These are phyloP conservation scores for Pogostemon cablin DNA, from an alignment of 257 asterid genomes.

Conservation along the genomic window DNA sequence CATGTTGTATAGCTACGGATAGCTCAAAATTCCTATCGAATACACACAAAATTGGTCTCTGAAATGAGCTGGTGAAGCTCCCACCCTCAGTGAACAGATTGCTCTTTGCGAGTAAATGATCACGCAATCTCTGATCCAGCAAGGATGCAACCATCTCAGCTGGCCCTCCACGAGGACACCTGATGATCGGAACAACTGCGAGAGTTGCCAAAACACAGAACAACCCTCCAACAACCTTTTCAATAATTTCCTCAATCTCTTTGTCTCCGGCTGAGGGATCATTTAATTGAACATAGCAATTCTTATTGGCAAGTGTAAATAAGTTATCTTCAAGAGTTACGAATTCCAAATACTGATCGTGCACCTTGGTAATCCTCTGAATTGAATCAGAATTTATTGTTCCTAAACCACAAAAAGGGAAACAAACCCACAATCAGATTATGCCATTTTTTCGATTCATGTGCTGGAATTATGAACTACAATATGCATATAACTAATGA, in stretches of 20 bases:
- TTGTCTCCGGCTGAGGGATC: conserved; percentile 97
- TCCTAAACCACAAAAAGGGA: conserved; percentile 47
- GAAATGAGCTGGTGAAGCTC: conserved; percentile 73
- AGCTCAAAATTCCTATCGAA: conserved; percentile 94
- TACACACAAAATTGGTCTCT: conserved; percentile 92
- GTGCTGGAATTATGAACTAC: conserved; percentile 7
- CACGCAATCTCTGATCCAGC: conserved; percentile 87
- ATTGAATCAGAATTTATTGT: conserved; percentile 78
- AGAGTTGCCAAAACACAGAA: conserved; percentile 97
- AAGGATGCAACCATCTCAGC: conserved; percentile 95
- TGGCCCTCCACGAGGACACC: conserved; percentile 98
- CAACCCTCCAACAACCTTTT: conserved; percentile 78
- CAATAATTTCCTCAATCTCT: conserved; percentile 82
- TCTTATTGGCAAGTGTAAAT: conserved; percentile 84
- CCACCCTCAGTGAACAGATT: conserved; percentile 86
- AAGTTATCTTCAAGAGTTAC: conserved; percentile 84
- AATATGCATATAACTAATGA: conserved; percentile 2
- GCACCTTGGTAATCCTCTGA: conserved; percentile 85
- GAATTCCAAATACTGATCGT: conserved; percentile 94
- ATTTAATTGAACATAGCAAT: conserved; percentile 86
- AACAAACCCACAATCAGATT: conserved; percentile 4
- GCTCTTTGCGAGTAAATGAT: conserved; percentile 86
- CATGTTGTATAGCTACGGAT: conserved; percentile 87
- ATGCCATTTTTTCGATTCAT: conserved; percentile 23
- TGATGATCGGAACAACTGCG: conserved; percentile 87